phyloP scores from a whole-genome alignment of 306 rosid genomes.

The Quercus rubra region DNA sequence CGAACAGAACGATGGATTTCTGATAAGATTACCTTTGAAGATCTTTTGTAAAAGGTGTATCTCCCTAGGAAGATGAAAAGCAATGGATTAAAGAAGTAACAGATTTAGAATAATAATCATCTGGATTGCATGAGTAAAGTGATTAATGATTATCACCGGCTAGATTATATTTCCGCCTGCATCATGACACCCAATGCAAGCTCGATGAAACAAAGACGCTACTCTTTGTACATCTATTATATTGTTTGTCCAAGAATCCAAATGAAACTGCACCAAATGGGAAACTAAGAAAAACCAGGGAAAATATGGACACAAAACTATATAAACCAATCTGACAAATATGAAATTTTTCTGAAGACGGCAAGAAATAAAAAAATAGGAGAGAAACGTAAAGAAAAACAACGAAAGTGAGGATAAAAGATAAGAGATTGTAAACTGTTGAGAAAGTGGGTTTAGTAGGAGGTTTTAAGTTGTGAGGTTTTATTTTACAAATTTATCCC shows the following conservation, averaged over 20 bases:
- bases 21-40: constrained; percentile 61
- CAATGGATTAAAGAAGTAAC: constrained; percentile 6
- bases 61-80: constrained; percentile 44
- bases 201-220: constrained; percentile 51
- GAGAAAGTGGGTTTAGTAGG: too few relatives aligned
- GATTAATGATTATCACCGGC: constrained; percentile 60
- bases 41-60: constrained; percentile 68
- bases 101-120: not conserved
- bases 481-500: too few relatives aligned
- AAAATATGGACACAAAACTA: constrained; percentile 5
- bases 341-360: not conserved
- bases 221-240: constrained; percentile 77
- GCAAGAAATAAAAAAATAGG: too few relatives aligned
- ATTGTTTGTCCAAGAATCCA: constrained; percentile 39
- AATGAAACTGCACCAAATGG: constrained; percentile 40
- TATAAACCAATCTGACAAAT: not conserved
- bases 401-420: too few relatives aligned
- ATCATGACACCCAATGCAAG: constrained; percentile 92
- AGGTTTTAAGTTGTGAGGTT: too few relatives aligned
- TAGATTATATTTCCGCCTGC: constrained; percentile 85
- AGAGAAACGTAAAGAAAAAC: too few relatives aligned
- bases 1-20: not conserved
- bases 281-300: not conserved
- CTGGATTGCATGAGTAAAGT: not conserved
- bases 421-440: too few relatives aligned